Base-by-base conservation (phyloP, 371 early-diverging fungal genomes). In the Circinella minor region DNA sequence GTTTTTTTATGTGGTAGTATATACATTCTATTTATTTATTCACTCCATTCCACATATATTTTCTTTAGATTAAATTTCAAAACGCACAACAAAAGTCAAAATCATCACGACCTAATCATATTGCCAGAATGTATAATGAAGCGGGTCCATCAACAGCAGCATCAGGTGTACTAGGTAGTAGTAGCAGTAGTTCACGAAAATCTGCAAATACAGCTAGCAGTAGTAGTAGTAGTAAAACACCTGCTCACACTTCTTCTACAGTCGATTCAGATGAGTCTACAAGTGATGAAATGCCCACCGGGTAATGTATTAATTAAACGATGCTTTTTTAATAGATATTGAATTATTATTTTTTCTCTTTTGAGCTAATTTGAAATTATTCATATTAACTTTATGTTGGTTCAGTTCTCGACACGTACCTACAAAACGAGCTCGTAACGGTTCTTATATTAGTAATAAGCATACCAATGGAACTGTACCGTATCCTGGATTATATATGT, bases 251-350 rank as follows among this genome's bases (percentile, higher is more conserved):
- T 9, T n/a, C 49, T 11, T n/a, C 51, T 15, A 13, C 51, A 14
- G 51, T 51, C 51, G 51, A 51, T n/a, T 51, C 51, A 15, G 51
- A 51, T 51, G 51, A 51, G 4, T 51, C 51, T 51, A 51, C 51
- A 15, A n/a, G n/a, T n/a, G 51, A 51, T 51, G 51, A 51, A 51
- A 4, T 51, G 15, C 15, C 51, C 1, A 15, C 15, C 5, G n/a
- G n/a, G 51, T 51, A 51, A 51, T n/a, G 51, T 47, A 47, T 47
- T 47, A 9, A 47, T 47, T 47, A 47, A 47, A 15, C 11, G 47
- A 3, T 3, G 47, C 15, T 47, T 47, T 47, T 15, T 47, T 47
- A 15, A 11, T 47, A 15, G 9, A 47, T 15, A 47, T 15, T n/a
- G n/a, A n/a, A n/a, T n/a, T n/a, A n/a, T n/a, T n/a, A n/a, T n/a